Base-by-base conservation (phyloP, 1,284 basidiomycete species). In the Leccinum variabile region DNA sequence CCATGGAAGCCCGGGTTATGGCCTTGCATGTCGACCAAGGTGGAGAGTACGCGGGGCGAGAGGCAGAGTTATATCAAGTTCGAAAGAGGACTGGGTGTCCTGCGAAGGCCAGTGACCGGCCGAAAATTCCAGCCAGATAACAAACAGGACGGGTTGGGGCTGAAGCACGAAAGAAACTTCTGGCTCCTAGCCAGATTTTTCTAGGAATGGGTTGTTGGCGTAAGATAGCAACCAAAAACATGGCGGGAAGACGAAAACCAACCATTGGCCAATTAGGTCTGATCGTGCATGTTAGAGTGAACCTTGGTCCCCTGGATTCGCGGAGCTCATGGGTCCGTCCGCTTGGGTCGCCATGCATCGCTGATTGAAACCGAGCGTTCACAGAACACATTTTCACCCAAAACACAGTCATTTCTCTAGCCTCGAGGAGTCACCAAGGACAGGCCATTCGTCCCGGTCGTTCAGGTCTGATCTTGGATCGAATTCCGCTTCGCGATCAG, bases 321-420 rank as follows among this genome's bases (percentile, higher is more conserved):
- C 74, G 75, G 75, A 77, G 74, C 71, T 76, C 59, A 69, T 72
- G 67, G 65, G 63, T 66, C 64, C 66, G 64, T 68, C 65, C 73
- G 73, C 61, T 76, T 74, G 71, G 61, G 9, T 33, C 61, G 28
- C 28, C 28, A 69, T 22, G 22, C 22, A 22, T 54, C 56, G 44
- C 16, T 49, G 62, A 71, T 63, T 70, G 68, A 67, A 65, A 66
- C 70, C 63, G 74, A 70, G 65, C 73, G 67, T 70, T 73, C 68
- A 70, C 60, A 65, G 61, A 60, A 63, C 59, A 59, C 59, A 57
- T 63, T 60, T 69, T 65, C 60, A 69, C 60, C 59, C 60, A 70
- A 63, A 63, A 62, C 62, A 68, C 64, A 67, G 55, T 60, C 65
- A 67, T 50, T 65, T 59, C 63, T 66, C 61, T 60, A 30, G 52